A percentile compares a stretch with the other conserved stretches of the same genome.
Conservation (phyloP, 768 basidiomycete species). For the Harrya chromipes region DNA sequence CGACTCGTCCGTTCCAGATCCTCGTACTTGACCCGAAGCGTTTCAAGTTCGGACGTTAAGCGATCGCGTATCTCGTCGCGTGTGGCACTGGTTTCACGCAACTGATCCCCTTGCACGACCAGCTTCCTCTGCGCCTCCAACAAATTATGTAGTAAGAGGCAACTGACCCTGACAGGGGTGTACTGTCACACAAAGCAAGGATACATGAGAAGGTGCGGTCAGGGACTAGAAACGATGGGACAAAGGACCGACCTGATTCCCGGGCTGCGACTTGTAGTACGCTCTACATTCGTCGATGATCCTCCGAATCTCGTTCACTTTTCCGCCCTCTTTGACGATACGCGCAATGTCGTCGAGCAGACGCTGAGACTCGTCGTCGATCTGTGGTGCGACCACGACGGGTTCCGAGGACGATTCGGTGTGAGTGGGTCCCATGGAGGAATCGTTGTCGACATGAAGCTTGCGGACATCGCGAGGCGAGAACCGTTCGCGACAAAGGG, state of each 20-base stretch:
- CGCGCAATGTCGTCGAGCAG: constrained; percentile 52
- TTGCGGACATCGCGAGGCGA: constrained; percentile 43
- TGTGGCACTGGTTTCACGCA: constrained; percentile 30
- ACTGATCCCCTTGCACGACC: constrained; percentile 33
- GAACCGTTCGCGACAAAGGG: constrained; percentile 61
- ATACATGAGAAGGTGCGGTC: constrained; percentile 8
- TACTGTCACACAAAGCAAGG: constrained; percentile 34
- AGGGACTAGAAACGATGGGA: constrained; percentile 6
- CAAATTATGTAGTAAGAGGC: constrained; percentile 48
- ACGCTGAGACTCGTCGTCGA: constrained; percentile 45
- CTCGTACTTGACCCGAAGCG: constrained; percentile 39
- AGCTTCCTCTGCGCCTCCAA: constrained; percentile 46
- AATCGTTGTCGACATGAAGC: constrained; percentile 56
- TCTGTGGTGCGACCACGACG: constrained; percentile 16
- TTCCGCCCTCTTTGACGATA: constrained; percentile 54
- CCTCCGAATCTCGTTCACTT: constrained; percentile 46
- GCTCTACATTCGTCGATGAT: constrained; percentile 49
- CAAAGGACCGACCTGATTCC: constrained; percentile 39
- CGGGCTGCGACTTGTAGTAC: constrained; percentile 46
- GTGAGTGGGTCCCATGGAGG: constrained; percentile 27
- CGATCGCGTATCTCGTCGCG: constrained; percentile 32
- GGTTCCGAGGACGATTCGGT: constrained; percentile 21
- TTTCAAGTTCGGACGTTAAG: constrained; percentile 34
- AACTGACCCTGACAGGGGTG: constrained; percentile 47
- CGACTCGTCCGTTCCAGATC: constrained; percentile 39